phyloP scores from a whole-genome alignment of 2,329 filamentous ascomycete genomes.

The Capronia americana region DNA sequence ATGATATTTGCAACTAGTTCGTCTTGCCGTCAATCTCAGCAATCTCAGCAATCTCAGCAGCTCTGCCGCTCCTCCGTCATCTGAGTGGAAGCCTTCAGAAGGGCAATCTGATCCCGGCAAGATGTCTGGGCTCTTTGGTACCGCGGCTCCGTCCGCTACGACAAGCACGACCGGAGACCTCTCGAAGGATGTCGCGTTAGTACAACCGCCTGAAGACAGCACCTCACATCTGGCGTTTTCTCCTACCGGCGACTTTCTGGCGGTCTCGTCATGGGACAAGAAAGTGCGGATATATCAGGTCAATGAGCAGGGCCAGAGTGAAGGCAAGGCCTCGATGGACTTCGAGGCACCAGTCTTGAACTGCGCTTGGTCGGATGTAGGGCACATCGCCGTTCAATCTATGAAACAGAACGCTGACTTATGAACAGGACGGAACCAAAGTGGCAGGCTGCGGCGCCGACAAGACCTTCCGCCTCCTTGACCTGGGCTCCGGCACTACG shows the following conservation, averaged over 20 bases:
- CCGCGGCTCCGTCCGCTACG: conserved; percentile 56
- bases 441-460: conserved; percentile 87
- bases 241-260: conserved; percentile 77
- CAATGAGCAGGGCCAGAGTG: conserved; percentile 74
- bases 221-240: conserved; percentile 89
- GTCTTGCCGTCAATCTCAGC: no score
- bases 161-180: conserved; percentile 86
- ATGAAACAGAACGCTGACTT: conserved; percentile 25
- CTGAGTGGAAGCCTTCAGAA: background rate
- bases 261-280: conserved; percentile 95
- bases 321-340: conserved; percentile 84
- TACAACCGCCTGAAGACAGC: conserved; percentile 81
- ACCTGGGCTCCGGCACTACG: conserved; percentile 68
- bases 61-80: background rate
- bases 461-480: conserved; percentile 87
- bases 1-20: background rate
- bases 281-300: conserved; percentile 98
- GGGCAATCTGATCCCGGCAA: background rate
- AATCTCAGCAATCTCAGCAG: no score
- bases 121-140: conserved; percentile 71
- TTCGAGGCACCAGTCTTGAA: conserved; percentile 83
- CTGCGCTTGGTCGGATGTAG: conserved; percentile 14
- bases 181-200: conserved; percentile 82
- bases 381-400: background rate
- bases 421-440: conserved; percentile 80